phyloP scores from a whole-genome alignment of 2,329 filamentous ascomycete genomes.

The Calonectria ilicicola region DNA sequence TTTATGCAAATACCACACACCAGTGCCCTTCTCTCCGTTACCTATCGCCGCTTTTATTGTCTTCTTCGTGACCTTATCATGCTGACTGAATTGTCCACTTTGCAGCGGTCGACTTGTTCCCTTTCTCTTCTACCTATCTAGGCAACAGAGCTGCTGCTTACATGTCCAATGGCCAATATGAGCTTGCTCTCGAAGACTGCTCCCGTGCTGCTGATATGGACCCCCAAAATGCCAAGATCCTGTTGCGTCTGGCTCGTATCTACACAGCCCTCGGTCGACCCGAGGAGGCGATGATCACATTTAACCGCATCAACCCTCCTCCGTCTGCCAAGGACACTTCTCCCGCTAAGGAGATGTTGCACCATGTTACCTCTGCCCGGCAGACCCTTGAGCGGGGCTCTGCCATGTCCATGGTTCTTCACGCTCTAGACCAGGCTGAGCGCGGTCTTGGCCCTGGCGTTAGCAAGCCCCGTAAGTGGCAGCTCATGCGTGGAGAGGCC shows the following conservation, averaged over 20 bases:
- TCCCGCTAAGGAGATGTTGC: constrained; percentile 85
- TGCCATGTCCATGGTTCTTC: constrained; percentile 89
- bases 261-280: constrained; percentile 89
- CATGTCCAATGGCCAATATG: constrained; percentile 86
- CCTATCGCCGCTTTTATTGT: not conserved
- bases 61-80: constrained; percentile 11
- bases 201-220: constrained; percentile 85
- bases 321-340: constrained; percentile 88
- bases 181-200: constrained; percentile 88
- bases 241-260: constrained; percentile 89
- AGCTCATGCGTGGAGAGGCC: constrained; percentile 90
- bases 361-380: constrained; percentile 84
- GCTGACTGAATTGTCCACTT: constrained; percentile 33
- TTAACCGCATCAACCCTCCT: constrained; percentile 81
- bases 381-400: constrained; percentile 80
- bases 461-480: constrained; percentile 90
- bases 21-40: not conserved
- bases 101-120: constrained; percentile 87
- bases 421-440: constrained; percentile 92
- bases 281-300: constrained; percentile 86
- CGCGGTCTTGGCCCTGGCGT: constrained; percentile 81
- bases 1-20: not conserved
- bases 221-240: constrained; percentile 86
- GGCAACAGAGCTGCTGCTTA: constrained; percentile 95
- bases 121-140: constrained; percentile 87